Conservation (phyloP, 2,329 filamentous ascomycete genomes). For the Colletotrichum spaethianum region DNA sequence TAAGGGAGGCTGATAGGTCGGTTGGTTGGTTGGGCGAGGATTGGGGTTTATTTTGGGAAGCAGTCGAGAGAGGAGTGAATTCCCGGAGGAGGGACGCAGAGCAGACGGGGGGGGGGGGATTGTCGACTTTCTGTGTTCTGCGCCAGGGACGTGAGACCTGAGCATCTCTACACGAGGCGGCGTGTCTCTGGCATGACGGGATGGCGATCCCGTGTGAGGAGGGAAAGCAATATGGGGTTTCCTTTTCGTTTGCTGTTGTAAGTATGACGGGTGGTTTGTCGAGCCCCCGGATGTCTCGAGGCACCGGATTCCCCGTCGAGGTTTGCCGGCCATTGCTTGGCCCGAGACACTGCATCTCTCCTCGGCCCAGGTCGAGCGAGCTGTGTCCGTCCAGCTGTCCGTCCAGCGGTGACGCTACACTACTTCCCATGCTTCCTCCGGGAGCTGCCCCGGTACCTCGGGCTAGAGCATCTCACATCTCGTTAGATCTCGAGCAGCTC, state of each 20-base stretch:
- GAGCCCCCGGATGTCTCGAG: neutral
- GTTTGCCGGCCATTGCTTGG: conserved; percentile 5
- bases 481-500: neutral
- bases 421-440: too few relatives aligned
- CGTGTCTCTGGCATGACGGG: neutral
- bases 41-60: neutral
- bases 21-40: neutral
- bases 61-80: neutral
- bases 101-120: too few relatives aligned
- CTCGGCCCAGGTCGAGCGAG: neutral
- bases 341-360: neutral
- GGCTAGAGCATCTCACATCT: neutral
- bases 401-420: neutral
- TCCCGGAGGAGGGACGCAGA: neutral
- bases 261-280: neutral
- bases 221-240: neutral
- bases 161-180: conserved; percentile 10
- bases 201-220: neutral
- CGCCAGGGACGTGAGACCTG: conserved; percentile 6
- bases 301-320: neutral
- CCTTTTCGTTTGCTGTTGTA: neutral
- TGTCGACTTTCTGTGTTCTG: neutral
- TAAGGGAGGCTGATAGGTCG: neutral
- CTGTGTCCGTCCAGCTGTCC: neutral
- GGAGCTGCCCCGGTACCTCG: neutral